Evolutionary conservation across 768 basidiomycete genomes (phyloP), one percentile per base, ranked within the genome.

Genomic region (Boletus tomentosulus): DNA sequence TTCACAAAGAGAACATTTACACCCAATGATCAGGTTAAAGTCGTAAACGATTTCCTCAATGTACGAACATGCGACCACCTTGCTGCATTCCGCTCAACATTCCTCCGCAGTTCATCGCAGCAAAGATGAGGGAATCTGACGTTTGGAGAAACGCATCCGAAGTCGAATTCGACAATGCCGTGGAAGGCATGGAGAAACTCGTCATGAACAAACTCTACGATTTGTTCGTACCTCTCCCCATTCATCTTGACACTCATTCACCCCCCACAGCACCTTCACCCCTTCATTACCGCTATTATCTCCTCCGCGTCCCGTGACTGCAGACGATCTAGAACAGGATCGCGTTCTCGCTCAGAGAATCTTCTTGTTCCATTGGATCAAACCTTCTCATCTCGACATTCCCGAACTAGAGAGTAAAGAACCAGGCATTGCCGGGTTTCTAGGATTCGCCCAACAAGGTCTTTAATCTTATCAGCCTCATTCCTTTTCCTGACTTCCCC

Each of bases 141-240:
- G 74, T 88, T 0, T 98, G 94, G 95, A 83, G 82, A 64, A 83
- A 84, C 54, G 81, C 81, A 1, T 78, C 85, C 3, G 86, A 92
- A 22, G 73, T 75, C 6, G 94, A 98, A 69, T 98, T 99, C 59
- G 97, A 98, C 50, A 95, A 96, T 62, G 92, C 94, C 0, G 82
- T 93, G 76, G 97, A 99, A 71, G 95, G 94, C 48, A 98, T 98
- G 92, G 97, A 99, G 78, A 99, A 99, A 71, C 81, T 99, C 7
- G 97, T 99, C 60, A 98, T 99, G 97, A 99, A 98, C 63, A 78
- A 93, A 48, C 74, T 98, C 49, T 98, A 97, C 69, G 92, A 94
- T 62, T 92, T 90, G 95, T 98, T 57, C 66, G 89, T 83, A 51
- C 5, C 46, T n/a, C 38, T 19, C 19, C 48, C 24, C 57, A 8